Evolutionary conservation across 2,329 filamentous ascomycete genomes (phyloP), one percentile per base, ranked within the genome.

Genomic region (Aspergillus ochraceus): DNA sequence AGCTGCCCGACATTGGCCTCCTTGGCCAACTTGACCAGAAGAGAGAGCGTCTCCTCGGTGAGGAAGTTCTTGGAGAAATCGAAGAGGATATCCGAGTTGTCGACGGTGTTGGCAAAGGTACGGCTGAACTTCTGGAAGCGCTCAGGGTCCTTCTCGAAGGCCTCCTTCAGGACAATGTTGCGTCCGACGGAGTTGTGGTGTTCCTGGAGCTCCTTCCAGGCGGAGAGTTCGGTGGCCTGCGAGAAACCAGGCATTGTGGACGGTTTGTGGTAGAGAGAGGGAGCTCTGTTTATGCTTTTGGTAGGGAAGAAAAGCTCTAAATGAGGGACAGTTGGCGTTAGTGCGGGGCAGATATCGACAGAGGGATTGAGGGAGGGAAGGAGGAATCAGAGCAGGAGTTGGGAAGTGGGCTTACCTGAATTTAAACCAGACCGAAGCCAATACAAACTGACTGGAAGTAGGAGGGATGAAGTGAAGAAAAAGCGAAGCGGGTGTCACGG

Each of bases 21-120:
- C 80, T 93, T 89, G 64, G 95, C 95, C 29, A 99, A 88, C 82
- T 96, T 89, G 71, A 96, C 84, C 56, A 99, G 86, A 53, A 97
- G 85, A 66, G 89, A 84, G 54, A 98, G 83, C 4, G 94, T 98
- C 80, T 98, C 93, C 69, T 97, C 91, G 63, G 90, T 95, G 71
- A 98, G 78, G 79, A 99, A 93, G 86, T 99, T 99, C 88, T 99
- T 99, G 83, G 90, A 95, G 82, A 97, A 99, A 80, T 99, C 95
- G 79, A 98, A 99, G 65, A 99, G 86, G 72, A 96, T 95, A 66
- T 97, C 92, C 68, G 87, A 88, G 72, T 84, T 85, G 72, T 96
- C 91, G 68, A 90, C 88, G 55, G 85, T 77, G 79, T 91, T 93
- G 70, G 85, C 82, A 79, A 98, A 97, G 72, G 86, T 91, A 76